Conservation (phyloP, 352 stramenopile genomes). For the Phytophthora multivora region DNA sequence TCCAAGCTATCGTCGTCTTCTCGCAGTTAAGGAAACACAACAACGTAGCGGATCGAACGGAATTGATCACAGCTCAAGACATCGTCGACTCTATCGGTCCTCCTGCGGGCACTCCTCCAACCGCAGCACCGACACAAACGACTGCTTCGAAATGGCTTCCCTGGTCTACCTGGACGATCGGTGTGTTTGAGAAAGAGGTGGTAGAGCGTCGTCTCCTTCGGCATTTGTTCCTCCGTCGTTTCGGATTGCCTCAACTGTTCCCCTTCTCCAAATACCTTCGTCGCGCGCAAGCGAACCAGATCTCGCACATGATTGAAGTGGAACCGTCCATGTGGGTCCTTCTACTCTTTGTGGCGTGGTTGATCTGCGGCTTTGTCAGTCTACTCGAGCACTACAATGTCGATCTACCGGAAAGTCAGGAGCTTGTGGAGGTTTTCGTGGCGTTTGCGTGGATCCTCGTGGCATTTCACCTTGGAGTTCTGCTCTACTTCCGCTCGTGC, state of each 20-base stretch:
- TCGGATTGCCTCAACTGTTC: slow-evolving; percentile 51
- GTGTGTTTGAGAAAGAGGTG: slow-evolving; percentile 19
- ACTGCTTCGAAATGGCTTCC: slow-evolving; percentile 6
- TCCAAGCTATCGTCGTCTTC: slow-evolving; percentile 54
- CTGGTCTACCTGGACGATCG: neutral
- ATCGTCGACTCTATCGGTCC: slow-evolving; percentile 23
- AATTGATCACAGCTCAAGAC: slow-evolving; percentile 47
- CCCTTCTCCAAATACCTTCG: slow-evolving; percentile 80
- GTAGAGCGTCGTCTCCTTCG: slow-evolving; percentile 45
- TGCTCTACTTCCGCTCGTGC: slow-evolving; percentile 42
- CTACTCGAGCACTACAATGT: slow-evolving; percentile 14
- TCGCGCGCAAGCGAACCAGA: slow-evolving; percentile 73
- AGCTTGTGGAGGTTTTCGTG: slow-evolving; percentile 40
- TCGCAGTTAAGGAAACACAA: slow-evolving; percentile 45
- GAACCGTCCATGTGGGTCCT: slow-evolving; percentile 65
- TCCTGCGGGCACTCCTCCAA: slow-evolving; percentile 3
- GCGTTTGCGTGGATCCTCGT: slow-evolving; percentile 37
- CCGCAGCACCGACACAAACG: neutral
- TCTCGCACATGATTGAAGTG: slow-evolving; percentile 79
- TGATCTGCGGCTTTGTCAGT: slow-evolving; percentile 28
- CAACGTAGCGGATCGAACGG: slow-evolving; percentile 36
- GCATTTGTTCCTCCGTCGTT: slow-evolving; percentile 45
- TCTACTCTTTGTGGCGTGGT: slow-evolving; percentile 48
- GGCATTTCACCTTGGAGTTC: slow-evolving; percentile 36
- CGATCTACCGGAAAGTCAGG: slow-evolving; percentile 21